Evolutionary conservation across 441 rosid genomes (phyloP), one percentile per base, ranked within the genome.

Genomic region (Erodium trifolium): DNA sequence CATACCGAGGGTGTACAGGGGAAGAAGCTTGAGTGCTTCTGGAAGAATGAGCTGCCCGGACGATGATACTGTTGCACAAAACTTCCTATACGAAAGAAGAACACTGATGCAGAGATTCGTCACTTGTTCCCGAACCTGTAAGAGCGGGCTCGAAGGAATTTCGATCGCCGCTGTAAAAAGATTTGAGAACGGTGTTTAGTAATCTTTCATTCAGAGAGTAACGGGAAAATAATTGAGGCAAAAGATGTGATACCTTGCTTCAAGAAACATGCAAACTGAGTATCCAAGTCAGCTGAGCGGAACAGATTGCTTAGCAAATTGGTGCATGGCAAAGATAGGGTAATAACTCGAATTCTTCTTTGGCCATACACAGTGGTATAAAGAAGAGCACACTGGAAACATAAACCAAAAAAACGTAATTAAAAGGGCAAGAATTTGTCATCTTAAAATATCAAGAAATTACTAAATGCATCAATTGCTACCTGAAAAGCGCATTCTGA

Each of bases 21-120:
- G 98, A 70, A 91, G 84, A 75, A 96, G 96, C 83, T 93, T 96
- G 71, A 96, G 98, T 29, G 98, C 96, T 82, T 96, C 99, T 2
- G 99, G 98, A 75, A 96, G 96, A 79, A 96, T 91, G 72, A 96
- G 98, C 75, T 96, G 98, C 75, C 99, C 99, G 8, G 93, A 78
- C 69, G 97, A 93, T 75, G 97, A 88, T 63, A 92, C 98, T 14
- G 99, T 88, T 4, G 98, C 99, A 76, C 99, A 96, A 71, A 89
- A 91, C 78, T 96, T 92, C 68, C 98, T 98, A 68, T 96, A 96
- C 43, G 99, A 79, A 66, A 82, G 88, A 74, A 96, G 83, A 78
- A 86, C 81, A 80, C 79, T 89, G 81, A 86, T 76, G 71, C 98
- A 91, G 51, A 80, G 82, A 79, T 87, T 93, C 60, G 86, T 88